Conservation (phyloP, 176 grass and related monocot species). For the Triticum turgidum region DNA sequence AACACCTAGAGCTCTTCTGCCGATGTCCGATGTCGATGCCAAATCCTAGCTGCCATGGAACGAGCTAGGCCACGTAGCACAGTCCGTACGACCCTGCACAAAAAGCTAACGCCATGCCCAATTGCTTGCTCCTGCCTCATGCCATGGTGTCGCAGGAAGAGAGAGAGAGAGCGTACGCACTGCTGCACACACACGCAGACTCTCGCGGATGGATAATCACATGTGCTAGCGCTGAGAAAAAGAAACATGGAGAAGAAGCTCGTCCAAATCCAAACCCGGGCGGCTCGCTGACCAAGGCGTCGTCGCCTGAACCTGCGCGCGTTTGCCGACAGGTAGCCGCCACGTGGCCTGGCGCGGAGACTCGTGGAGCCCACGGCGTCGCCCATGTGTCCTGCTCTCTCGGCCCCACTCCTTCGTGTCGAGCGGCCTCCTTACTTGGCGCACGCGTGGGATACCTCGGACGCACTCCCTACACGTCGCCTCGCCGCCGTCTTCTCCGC, state of each 20-base stretch:
- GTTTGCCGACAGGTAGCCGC: not conserved
- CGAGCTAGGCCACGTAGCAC: not conserved
- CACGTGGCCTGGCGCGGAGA: not conserved
- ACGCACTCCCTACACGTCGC: slow-evolving; percentile 15
- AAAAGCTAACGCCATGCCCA: not conserved
- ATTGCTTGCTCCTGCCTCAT: not conserved
- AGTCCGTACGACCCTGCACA: not conserved
- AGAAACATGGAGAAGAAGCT: not conserved
- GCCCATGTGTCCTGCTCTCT: slow-evolving; percentile 15
- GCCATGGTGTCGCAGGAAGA: not conserved
- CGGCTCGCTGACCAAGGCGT: slow-evolving; percentile 13
- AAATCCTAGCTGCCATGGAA: not conserved
- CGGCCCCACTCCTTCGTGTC: slow-evolving; percentile 14
- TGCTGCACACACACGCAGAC: too few relatives aligned
- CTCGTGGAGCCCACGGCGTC: slow-evolving; percentile 16
- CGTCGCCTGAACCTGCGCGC: not conserved
- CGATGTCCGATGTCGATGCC: not conserved
- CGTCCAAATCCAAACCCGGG: not conserved
- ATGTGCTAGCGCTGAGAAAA: not conserved
- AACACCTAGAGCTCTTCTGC: not conserved
- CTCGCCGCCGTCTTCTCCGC: not conserved
- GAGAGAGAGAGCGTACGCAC: not conserved
- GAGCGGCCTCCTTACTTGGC: slow-evolving; percentile 9
- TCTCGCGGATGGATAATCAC: not conserved
- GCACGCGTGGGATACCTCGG: slow-evolving; percentile 18